These are phyloP conservation scores for Komagataea norvegica DNA, from an alignment of 1,139 yeast species.

Conservation along the genomic window DNA sequence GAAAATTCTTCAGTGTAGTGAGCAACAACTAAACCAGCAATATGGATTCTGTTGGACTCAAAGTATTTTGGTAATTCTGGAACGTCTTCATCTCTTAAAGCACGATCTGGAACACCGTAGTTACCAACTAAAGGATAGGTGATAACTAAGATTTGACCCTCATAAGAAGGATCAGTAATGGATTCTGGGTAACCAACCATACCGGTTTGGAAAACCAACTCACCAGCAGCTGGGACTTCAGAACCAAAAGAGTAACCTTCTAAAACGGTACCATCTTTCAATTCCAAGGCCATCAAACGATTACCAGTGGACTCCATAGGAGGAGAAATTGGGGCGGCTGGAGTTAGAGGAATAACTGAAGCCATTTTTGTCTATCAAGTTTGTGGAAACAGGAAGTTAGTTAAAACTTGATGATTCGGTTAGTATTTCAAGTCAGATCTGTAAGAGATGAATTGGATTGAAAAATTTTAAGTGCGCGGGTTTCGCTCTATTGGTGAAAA, in stretches of 20 bases:
- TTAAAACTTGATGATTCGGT: too few relatives aligned
- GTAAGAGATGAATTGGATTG: too few relatives aligned
- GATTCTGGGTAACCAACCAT: constrained; percentile 99
- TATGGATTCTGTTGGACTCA: constrained; percentile 86
- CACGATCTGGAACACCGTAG: constrained; percentile 97
- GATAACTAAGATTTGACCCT: constrained; percentile 95
- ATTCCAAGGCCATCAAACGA: constrained; percentile 82
- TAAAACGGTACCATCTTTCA: constrained; percentile 82
- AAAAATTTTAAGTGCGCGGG: not conserved
- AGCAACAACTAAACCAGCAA: constrained; percentile 96
- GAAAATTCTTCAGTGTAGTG: constrained; percentile 96
- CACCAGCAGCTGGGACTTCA: constrained; percentile 81
- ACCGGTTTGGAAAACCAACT: constrained; percentile 98
- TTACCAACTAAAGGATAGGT: constrained; percentile 97
- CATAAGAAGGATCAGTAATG: constrained; percentile 96
- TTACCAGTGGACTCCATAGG: constrained; percentile 81
- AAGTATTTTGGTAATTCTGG: constrained; percentile 84
- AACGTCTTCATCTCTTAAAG: constrained; percentile 66
- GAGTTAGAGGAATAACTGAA: constrained; percentile 30
- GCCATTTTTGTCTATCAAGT: constrained; percentile 21
- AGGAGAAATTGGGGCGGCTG: constrained; percentile 78
- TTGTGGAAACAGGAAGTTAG: constrained; percentile 2
- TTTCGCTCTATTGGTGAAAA: too few relatives aligned
- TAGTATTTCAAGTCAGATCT: too few relatives aligned
- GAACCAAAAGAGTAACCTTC: constrained; percentile 99